phyloP scores from a whole-genome alignment of 306 rosid genomes.

The Lathyrus oleraceus region DNA sequence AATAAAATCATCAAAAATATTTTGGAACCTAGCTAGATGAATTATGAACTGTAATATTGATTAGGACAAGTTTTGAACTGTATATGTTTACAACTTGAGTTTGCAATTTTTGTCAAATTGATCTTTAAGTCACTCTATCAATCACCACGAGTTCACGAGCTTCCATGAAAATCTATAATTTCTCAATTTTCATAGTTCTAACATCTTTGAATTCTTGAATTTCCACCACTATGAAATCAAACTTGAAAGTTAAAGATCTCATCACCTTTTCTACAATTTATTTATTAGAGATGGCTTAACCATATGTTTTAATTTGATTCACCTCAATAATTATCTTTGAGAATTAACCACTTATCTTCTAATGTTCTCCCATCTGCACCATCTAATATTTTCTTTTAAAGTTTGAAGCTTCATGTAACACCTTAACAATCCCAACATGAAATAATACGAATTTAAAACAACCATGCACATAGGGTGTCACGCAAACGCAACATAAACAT shows the following conservation, averaged over 20 bases:
- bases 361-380: not conserved
- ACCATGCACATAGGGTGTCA: too few species aligned
- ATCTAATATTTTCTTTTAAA: too few species aligned
- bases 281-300: not conserved
- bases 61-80: too few species aligned
- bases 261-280: not conserved
- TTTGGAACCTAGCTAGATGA: too few species aligned
- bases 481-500: too few species aligned
- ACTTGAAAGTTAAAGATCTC: fast-evolving
- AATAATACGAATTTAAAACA: too few species aligned
- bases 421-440: too few species aligned
- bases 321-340: not conserved
- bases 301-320: not conserved
- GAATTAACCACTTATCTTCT: not conserved
- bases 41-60: too few species aligned
- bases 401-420: not conserved
- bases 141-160: not conserved
- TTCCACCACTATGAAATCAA: not conserved
- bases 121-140: not conserved
- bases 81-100: not conserved
- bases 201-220: not conserved
- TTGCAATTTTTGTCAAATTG: not conserved
- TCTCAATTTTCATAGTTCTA: not conserved
- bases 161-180: not conserved
- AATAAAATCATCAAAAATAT: too few species aligned